Base-by-base conservation (phyloP, 257 asterid genomes). In the Solanum infundibuliforme region DNA sequence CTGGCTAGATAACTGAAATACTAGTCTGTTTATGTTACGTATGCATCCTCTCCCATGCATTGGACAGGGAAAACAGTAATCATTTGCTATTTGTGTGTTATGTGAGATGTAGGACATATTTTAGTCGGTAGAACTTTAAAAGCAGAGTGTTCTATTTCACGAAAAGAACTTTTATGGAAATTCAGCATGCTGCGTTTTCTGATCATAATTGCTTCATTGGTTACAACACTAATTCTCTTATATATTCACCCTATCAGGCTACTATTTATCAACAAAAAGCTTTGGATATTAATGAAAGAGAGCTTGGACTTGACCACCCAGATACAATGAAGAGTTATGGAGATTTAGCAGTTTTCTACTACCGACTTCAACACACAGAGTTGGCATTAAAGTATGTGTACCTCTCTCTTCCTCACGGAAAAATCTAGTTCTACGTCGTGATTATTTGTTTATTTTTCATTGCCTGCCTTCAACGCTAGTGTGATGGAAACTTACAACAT, bases 261-360 rank as follows among this genome's bases (percentile, higher is more conserved):
- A 96, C 99, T 82, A 93, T 94, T 87, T 97, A 97, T 90, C 99
- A 97, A 92, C 99, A 97, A 84, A 97, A 97, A 93, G 98, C 99
- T 34, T 93, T 97, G 90, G 98, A 96, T 90, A 96, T 97, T 89
- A 97, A 97, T 77, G 99, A 97, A 92, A 94, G 98, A 91, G 99
- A 96, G 92, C 94, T 97, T 85, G 99, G 99, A 85, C 99, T 97
- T 90, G 99, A 97, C 90, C 99, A 97, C 91, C 99, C 99, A 14
- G 99, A 97, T 89, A 96, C 99, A 11, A 97, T 97, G 99, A 97
- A 97, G 94, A 96, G 99, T 91, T 97, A 97, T 84, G 99, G 98
- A 86, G 99, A 97, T 94, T 95, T 97, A 41, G 95, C 99, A 12
- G 99, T 97, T 90, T 97, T 97, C 79, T 97, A 97, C 90, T 97